Conservation (phyloP, 176 grass and related monocot species). For the Triticum timopheevii region DNA sequence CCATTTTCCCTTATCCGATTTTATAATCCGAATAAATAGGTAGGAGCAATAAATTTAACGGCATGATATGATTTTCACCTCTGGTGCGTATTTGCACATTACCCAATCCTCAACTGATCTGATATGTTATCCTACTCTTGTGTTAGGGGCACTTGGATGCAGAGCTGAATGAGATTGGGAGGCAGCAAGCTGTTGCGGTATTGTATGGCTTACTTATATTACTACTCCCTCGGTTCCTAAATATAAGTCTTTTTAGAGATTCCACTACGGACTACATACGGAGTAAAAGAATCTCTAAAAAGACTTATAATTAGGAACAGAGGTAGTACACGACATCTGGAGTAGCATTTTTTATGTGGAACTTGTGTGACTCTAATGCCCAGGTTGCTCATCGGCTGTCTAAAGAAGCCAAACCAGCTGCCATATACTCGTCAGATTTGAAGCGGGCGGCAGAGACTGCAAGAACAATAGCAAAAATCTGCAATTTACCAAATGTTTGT, state of each 20-base stretch:
- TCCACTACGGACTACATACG: no score
- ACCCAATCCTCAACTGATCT: neutral
- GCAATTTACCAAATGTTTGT: constrained; percentile 68
- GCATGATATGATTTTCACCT: neutral
- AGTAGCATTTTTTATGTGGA: constrained; percentile 40
- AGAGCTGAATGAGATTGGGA: constrained; percentile 86
- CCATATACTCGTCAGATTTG: constrained; percentile 90
- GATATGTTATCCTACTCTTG: constrained; percentile 5
- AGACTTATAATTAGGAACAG: no score
- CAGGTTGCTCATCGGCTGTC: constrained; percentile 71
- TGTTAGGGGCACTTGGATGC: constrained; percentile 71
- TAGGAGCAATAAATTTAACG: neutral
- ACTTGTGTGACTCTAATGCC: constrained; percentile 10
- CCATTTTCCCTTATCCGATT: neutral
- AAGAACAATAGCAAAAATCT: constrained; percentile 60
- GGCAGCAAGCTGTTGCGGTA: constrained; percentile 77
- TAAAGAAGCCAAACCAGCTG: constrained; percentile 62
- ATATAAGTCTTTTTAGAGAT: no score
- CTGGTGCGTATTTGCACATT: neutral
- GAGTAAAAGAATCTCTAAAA: no score
- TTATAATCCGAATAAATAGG: neutral
- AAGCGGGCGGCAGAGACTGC: constrained; percentile 87
- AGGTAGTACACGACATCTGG: neutral
- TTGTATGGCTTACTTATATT: constrained; percentile 30
- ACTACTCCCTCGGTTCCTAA: neutral